Base-by-base conservation (phyloP, 208 protist species). In the Wallacemonas sp. region DNA sequence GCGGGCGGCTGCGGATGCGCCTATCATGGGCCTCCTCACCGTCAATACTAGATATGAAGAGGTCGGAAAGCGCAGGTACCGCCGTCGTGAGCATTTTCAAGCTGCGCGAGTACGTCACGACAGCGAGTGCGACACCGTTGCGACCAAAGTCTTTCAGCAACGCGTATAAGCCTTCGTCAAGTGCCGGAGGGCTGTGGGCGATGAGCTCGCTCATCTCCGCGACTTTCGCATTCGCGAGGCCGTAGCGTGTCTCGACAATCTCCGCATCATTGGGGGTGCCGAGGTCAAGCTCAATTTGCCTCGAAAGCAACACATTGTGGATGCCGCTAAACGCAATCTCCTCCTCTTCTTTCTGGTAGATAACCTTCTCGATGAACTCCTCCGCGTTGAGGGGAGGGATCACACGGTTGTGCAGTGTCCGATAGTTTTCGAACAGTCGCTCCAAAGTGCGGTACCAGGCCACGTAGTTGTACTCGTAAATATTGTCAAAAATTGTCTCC, bases 241-340 rank as follows among this genome's bases (percentile, higher is more conserved):
- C 91, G 68, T 94, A 91, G 21, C 86, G 84, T 24, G 91, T 96
- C 75, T 95, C 88, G 0, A 96, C 88, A 64, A 96, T 94, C 54
- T 96, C 88, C 3, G 88, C 88, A 56, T 96, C 91, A 47, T 91
- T 81, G 2, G 88, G 84, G 11, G 86, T 84, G 42, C 91, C 91
- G 12, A 96, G 77, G 45, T 90, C 88, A 12, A 95, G 67, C 55
- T 87, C 69, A 39, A 96, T 84, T 33, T 76, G 79, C 55, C 91
- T 81, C 26, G 68, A 54, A 22, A 81, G 73, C 28, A 96, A 66
- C 27, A 96, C 85, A 38, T 92, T 87, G 47, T 93, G 76, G 62
- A 96, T 90, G 47, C 91, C 91, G 66, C 82, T 95, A 65, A 94
- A 95, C 2, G 88, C 76, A 67, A 94, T 91, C 56, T 82, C 84